These are phyloP conservation scores for Mycocalia duriaeana DNA, from an alignment of 1,284 basidiomycete species.

Conservation along the genomic window DNA sequence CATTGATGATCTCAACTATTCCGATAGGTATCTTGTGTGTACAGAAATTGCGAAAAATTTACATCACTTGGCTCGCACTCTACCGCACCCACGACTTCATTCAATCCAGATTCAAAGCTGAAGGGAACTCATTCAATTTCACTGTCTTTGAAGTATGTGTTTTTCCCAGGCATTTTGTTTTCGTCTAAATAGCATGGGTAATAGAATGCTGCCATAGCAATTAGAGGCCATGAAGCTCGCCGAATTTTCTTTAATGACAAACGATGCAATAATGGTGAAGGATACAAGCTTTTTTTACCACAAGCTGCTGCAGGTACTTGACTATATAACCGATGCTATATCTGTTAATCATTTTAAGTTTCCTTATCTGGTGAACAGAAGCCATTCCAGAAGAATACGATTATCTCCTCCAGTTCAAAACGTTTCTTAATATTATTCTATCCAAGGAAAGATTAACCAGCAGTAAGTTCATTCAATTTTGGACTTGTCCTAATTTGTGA, in stretches of 20 bases:
- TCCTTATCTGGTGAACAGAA: no score
- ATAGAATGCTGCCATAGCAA: conserved; percentile 19
- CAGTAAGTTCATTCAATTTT: conserved; percentile 11
- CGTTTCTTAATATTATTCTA: background rate
- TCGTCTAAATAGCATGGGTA: background rate
- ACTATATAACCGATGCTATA: no score
- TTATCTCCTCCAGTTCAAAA: background rate
- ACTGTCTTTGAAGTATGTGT: conserved; percentile 22
- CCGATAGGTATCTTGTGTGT: no score
- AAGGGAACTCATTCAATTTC: conserved; percentile 19
- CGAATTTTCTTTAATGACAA: conserved; percentile 27
- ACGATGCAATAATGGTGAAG: conserved; percentile 24
- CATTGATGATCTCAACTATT: no score
- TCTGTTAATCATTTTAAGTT: no score
- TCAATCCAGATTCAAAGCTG: conserved; percentile 18
- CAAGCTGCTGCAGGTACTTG: no score
- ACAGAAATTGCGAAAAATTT: no score
- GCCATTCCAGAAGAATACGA: no score
- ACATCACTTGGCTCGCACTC: no score
- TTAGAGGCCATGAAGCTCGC: conserved; percentile 27
- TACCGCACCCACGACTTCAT: no score
- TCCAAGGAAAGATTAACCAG: conserved; percentile 11
- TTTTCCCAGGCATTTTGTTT: background rate
- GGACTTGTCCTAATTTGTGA: background rate
- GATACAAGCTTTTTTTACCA: conserved; percentile 31